Evolutionary conservation across 116 monocot genomes (phyloP).

Genomic region (Thalassia testudinum): DNA sequence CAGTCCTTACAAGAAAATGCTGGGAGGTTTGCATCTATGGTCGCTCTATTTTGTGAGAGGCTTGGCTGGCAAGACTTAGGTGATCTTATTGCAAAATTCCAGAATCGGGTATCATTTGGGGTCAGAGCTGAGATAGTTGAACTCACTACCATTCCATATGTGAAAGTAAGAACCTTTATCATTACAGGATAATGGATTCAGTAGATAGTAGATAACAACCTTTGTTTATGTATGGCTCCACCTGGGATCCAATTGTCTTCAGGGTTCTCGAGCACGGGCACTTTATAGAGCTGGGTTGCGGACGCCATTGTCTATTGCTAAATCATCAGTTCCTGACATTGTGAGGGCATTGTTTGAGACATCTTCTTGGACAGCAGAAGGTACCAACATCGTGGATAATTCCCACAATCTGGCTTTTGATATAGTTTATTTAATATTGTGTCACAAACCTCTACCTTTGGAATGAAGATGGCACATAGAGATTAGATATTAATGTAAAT

Average conservation of each 20-base stretch:
- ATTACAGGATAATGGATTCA: too few species aligned
- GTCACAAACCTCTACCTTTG: too few species aligned
- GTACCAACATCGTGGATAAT: too few species aligned
- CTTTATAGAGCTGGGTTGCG: slow-evolving; percentile 84
- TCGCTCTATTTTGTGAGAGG: slow-evolving; percentile 80
- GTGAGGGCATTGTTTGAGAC: slow-evolving; percentile 87
- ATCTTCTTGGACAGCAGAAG: slow-evolving; percentile 61
- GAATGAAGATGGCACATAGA: too few species aligned
- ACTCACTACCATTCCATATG: slow-evolving; percentile 81
- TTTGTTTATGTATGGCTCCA: too few species aligned
- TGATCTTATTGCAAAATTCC: slow-evolving; percentile 85
- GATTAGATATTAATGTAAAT: too few species aligned
- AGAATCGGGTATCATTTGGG: slow-evolving; percentile 95
- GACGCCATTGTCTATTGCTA: slow-evolving; percentile 73
- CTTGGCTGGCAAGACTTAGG: slow-evolving; percentile 96
- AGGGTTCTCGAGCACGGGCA: slow-evolving; percentile 94
- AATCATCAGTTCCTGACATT: slow-evolving; percentile 65
- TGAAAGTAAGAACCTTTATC: slow-evolving; percentile 38
- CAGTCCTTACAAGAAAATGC: slow-evolving; percentile 98
- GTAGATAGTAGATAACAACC: too few species aligned
- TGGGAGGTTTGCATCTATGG: slow-evolving; percentile 96
- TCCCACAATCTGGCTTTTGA: too few species aligned
- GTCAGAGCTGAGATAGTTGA: slow-evolving; percentile 96
- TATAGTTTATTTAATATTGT: too few species aligned
- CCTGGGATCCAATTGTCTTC: background rate